Conservation (phyloP, 768 basidiomycete genomes). For the Pleurotus pulmonarius region DNA sequence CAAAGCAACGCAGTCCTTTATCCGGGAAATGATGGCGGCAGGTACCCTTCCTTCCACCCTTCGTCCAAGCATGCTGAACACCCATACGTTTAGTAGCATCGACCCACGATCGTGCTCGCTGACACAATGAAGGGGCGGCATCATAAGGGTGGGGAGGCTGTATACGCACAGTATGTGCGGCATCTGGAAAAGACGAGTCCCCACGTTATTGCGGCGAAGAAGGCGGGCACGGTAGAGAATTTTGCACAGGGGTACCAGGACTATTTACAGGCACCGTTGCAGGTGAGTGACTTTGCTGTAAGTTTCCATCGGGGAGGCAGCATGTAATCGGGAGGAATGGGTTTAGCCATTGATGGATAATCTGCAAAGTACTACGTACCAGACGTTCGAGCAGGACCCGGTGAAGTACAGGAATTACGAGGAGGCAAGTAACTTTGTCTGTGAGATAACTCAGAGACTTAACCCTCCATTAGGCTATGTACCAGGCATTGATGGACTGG, state of each 20-base stretch:
- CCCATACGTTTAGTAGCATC: constrained; percentile 53
- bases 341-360: constrained; percentile 94
- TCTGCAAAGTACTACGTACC: constrained; percentile 91
- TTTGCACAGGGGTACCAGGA: constrained; percentile 94
- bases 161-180: constrained; percentile 86
- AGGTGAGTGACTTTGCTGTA: constrained; percentile 42
- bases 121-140: constrained; percentile 66
- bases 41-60: constrained; percentile 21
- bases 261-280: constrained; percentile 90
- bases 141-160: constrained; percentile 73
- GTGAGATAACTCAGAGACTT: constrained; percentile 8
- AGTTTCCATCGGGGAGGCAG: background rate
- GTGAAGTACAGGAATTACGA: constrained; percentile 96
- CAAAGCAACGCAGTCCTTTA: constrained; percentile 88
- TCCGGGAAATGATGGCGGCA: constrained; percentile 86
- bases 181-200: constrained; percentile 80
- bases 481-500: constrained; percentile 72
- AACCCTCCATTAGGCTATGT: constrained; percentile 61
- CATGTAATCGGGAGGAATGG: background rate
- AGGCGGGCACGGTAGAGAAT: constrained; percentile 76
- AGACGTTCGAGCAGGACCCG: constrained; percentile 97
- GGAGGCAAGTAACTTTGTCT: constrained; percentile 48
- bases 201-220: constrained; percentile 57
- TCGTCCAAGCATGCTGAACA: constrained; percentile 9
- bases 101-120: constrained; percentile 80